Conservation (phyloP, 805 yeast species). For the Saturnispora sanitii region DNA sequence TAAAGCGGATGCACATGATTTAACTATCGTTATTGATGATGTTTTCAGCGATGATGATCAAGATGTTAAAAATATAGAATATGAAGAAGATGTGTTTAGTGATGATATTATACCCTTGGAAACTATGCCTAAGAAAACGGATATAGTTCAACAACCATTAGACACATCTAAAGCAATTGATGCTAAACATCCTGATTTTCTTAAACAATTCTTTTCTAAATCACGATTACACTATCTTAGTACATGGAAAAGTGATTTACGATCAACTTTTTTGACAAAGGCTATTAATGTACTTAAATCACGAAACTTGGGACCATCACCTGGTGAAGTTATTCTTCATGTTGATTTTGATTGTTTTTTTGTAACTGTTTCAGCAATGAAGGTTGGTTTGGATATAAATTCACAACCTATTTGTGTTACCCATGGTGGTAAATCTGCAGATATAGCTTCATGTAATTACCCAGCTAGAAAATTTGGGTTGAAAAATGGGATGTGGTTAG, state of each 20-base stretch:
- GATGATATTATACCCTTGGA: conserved; percentile 7
- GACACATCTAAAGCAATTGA: conserved; percentile 26
- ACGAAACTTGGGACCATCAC: conserved; percentile 2
- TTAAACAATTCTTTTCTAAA: conserved; percentile 60
- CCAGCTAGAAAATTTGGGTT: conserved; percentile 74
- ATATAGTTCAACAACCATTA: no score
- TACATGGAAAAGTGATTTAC: conserved; percentile 70
- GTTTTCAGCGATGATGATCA: not conserved
- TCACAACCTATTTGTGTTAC: conserved; percentile 52
- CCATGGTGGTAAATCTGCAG: conserved; percentile 54
- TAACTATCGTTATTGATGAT: conserved; percentile 4
- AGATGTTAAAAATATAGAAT: conserved; percentile 4
- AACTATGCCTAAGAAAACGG: no score
- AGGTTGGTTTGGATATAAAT: conserved; percentile 34
- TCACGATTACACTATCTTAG: conserved; percentile 86
- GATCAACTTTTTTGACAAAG: conserved; percentile 45
- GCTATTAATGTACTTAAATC: conserved; percentile 27
- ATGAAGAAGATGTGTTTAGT: not conserved
- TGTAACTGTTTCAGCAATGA: conserved; percentile 70
- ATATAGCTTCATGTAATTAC: conserved; percentile 88
- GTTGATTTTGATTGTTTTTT: conserved; percentile 93
- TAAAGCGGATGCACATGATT: conserved; percentile 5
- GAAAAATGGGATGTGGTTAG: conserved; percentile 84
- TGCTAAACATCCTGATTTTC: conserved; percentile 70
- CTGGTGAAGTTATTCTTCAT: conserved; percentile 44